phyloP scores from a whole-genome alignment of 1,139 yeast genomes.

The Candida pseudocylindracea region DNA sequence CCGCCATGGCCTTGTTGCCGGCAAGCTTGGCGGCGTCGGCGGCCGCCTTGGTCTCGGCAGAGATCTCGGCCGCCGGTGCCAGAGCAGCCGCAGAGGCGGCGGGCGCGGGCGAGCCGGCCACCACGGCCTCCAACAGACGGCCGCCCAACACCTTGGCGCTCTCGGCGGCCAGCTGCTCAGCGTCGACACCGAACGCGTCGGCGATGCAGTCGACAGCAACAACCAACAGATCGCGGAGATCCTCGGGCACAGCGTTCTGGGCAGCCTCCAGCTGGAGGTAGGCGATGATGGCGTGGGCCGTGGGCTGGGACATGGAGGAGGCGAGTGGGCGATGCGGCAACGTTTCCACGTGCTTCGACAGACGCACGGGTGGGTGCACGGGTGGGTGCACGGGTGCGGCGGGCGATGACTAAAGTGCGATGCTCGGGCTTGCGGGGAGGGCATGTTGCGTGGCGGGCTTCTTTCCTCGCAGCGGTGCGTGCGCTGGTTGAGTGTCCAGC shows the following conservation, averaged over 20 bases:
- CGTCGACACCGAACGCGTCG: conserved; percentile 62
- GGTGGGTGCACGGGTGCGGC: no score
- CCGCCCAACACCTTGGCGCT: conserved; percentile 20
- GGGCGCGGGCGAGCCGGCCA: conserved; percentile 8
- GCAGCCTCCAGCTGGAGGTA: conserved; percentile 41
- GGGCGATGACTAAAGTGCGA: no score
- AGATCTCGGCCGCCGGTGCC: conserved; percentile 14
- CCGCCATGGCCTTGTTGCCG: conserved; percentile 88
- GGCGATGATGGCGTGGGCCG: conserved; percentile 50
- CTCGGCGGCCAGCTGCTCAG: conserved; percentile 16
- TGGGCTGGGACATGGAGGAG: no score
- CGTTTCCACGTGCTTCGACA: no score
- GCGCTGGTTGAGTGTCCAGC: conserved; percentile 12
- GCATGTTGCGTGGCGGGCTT: no score
- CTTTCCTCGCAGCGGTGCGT: no score
- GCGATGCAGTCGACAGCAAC: conserved; percentile 86
- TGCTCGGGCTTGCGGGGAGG: no score
- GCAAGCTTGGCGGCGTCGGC: conserved; percentile 74
- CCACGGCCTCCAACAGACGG: conserved; percentile 21
- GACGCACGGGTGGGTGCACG: no score
- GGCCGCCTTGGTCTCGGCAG: conserved; percentile 32
- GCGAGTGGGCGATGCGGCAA: no score
- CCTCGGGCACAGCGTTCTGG: conserved; percentile 48
- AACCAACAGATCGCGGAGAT: conserved; percentile 77
- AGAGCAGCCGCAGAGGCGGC: conserved; percentile 6